These are phyloP conservation scores for Beauveria pseudobassiana DNA, from an alignment of 2,329 filamentous ascomycete genomes.

Conservation along the genomic window DNA sequence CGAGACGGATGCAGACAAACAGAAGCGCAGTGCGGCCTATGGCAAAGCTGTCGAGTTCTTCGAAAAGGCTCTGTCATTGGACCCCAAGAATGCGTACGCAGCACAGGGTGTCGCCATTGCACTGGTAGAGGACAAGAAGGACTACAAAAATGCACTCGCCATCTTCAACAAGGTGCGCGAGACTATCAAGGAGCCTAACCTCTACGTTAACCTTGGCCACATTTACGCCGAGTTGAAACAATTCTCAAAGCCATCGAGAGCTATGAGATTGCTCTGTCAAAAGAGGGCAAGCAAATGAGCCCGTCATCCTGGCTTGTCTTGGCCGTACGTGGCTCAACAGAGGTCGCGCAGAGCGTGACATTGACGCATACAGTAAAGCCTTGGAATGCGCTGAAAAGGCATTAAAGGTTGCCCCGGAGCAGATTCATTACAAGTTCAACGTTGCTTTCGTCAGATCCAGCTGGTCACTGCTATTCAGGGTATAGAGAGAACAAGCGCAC, in stretches of 20 bases:
- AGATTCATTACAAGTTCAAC: conserved; percentile 93
- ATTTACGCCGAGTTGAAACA: conserved; percentile 87
- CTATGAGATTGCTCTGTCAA: conserved; percentile 79
- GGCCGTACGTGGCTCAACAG: conserved; percentile 82
- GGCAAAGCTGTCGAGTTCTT: conserved; percentile 95
- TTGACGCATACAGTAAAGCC: conserved; percentile 50
- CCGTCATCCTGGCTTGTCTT: conserved; percentile 74
- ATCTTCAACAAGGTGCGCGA: conserved; percentile 89
- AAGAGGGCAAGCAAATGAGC: conserved; percentile 69
- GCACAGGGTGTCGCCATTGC: conserved; percentile 95
- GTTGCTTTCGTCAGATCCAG: conserved; percentile 97
- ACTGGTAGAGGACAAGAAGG: conserved; percentile 88
- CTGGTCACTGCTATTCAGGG: conserved; percentile 74
- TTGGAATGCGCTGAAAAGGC: conserved; percentile 61
- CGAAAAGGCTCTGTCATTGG: conserved; percentile 92
- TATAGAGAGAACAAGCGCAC: conserved; percentile 67
- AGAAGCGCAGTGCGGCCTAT: conserved; percentile 82
- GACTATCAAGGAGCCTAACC: conserved; percentile 77
- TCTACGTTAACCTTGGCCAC: conserved; percentile 90
- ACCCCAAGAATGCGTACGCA: conserved; percentile 90
- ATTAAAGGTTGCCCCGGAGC: conserved; percentile 69
- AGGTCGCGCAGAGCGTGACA: conserved; percentile 55
- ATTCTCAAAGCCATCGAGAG: conserved; percentile 86
- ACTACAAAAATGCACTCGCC: conserved; percentile 71
- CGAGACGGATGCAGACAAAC: conserved; percentile 80